Evolutionary conservation across 257 asterid genomes (phyloP).

Genomic region (Hygrophila difformis): DNA sequence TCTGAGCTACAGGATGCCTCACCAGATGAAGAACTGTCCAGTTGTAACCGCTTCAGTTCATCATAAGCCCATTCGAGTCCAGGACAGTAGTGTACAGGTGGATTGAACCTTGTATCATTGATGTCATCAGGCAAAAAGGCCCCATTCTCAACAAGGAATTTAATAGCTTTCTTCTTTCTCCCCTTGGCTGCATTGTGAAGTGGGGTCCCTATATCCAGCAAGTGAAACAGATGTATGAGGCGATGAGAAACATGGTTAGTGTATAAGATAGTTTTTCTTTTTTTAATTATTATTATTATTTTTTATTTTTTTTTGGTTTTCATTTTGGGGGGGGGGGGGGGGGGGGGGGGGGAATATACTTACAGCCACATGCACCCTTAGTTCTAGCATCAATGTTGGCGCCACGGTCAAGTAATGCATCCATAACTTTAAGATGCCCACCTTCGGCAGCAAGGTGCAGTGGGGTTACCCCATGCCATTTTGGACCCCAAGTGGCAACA

Average conservation of each 20-base stretch:
- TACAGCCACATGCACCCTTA: constrained; percentile 96
- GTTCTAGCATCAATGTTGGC: constrained; percentile 95
- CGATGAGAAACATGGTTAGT: neutral
- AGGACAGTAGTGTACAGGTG: constrained; percentile 90
- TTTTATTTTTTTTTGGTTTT: too few species aligned
- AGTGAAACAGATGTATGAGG: neutral
- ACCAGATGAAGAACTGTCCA: constrained; percentile 51
- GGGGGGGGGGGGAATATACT: constrained; percentile 31
- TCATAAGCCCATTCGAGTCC: constrained; percentile 99
- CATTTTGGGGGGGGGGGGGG: too few species aligned
- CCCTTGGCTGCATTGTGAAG: constrained; percentile 97
- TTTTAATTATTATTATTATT: too few species aligned
- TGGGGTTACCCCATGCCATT: constrained; percentile 85
- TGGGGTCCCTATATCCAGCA: constrained; percentile 73
- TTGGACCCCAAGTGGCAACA: constrained; percentile 89
- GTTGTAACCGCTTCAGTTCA: constrained; percentile 64
- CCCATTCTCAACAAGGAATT: constrained; percentile 71
- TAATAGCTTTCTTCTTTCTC: constrained; percentile 71
- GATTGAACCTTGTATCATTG: constrained; percentile 88
- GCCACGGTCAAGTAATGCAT: constrained; percentile 73
- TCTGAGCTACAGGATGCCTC: constrained; percentile 79
- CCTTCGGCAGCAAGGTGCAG: constrained; percentile 98
- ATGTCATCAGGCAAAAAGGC: constrained; percentile 90
- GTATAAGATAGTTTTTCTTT: too few species aligned
- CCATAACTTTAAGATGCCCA: constrained; percentile 89